Base-by-base conservation (phyloP, 1,284 basidiomycete genomes). In the Porphyrellus sp. region DNA sequence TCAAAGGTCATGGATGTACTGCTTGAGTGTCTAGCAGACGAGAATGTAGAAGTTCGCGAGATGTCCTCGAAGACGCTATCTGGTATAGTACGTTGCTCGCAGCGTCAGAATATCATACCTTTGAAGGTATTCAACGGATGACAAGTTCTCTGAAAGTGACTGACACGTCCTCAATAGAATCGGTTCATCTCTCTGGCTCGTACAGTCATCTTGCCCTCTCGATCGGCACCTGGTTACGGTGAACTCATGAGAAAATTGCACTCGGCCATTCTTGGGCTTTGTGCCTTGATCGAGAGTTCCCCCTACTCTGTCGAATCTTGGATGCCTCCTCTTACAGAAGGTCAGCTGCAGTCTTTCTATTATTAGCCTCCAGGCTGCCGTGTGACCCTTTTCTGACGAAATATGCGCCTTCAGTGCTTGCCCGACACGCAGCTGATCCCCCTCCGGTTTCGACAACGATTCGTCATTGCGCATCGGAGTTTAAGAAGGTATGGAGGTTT, bases 31-130 rank as follows among this genome's bases (percentile, higher is more conserved):
- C 75, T 98, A 45, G 79, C 82, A 24, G 94, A 98, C 68, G 89
- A 91, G 65, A 96, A 96, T 65, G 86, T 95, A 48, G 94, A 98
- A 73, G 94, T 98, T 27, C 82, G 94, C 55, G 91, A 94, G 69
- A 94, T 91, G 79, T 91, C 93, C n/a, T 91, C 91, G 5, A 87
- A 87, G 73, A 90, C 92, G 37, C 75, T 99, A 30, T 89, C 91
- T 18, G 91, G 93, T 20, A 86, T 99, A 59, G 82, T 99, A 33
- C 81, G 96, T 57, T 97, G 93, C 66, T 96, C 93, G 12, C 93
- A 98, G 69, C 81, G 95, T 50, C 82, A 91, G 54, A 90, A 88
- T 63, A 94, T 98, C 61, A 74, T 90, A 46, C 85, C 88, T 6
- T 76, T 98, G 60, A 93, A 89, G 81, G 91, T 90, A 64, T 58